Percentiles rank a stretch among this genome's conserved stretches.
Conservation (phyloP, 805 yeast species). For the Lipomyces yamadae region DNA sequence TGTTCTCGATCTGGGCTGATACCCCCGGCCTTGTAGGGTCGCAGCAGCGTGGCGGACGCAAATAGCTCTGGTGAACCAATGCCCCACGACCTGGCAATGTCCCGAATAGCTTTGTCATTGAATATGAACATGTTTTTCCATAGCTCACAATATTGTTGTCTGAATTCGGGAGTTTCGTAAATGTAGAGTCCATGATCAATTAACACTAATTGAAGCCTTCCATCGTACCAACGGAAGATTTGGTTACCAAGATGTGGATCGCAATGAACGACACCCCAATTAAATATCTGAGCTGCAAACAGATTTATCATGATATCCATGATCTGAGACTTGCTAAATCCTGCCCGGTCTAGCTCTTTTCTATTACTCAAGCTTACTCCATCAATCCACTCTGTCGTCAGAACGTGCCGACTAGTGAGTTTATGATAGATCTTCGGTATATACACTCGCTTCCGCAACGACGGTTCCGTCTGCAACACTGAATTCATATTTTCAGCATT, state of each 20-base stretch:
- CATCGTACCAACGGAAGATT: conserved; percentile 56
- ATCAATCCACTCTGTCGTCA: conserved; percentile 77
- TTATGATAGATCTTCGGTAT: conserved; percentile 60
- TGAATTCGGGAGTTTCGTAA: conserved; percentile 55
- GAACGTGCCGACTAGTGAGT: conserved; percentile 55
- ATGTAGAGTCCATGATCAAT: conserved; percentile 79
- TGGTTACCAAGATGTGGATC: conserved; percentile 86
- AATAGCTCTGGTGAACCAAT: conserved; percentile 66
- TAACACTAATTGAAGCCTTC: conserved; percentile 50
- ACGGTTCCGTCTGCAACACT: conserved; percentile 52
- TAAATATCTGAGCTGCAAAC: conserved; percentile 63
- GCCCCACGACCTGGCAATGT: conserved; percentile 68
- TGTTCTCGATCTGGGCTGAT: conserved; percentile 23
- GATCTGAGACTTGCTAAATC: conserved; percentile 50
- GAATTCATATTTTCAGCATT: conserved; percentile 55
- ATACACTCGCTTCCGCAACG: conserved; percentile 52
- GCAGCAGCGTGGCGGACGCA: conserved; percentile 59
- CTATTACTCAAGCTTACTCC: conserved; percentile 63
- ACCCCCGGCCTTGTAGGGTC: conserved; percentile 48
- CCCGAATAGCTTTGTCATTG: conserved; percentile 54
- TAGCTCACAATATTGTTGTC: conserved; percentile 60
- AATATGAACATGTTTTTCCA: conserved; percentile 67
- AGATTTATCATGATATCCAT: conserved; percentile 58
- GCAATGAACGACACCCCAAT: conserved; percentile 71
- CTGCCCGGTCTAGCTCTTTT: conserved; percentile 49